Base-by-base conservation (phyloP, 1,139 yeast species). In the Diutina scorzettiae region DNA sequence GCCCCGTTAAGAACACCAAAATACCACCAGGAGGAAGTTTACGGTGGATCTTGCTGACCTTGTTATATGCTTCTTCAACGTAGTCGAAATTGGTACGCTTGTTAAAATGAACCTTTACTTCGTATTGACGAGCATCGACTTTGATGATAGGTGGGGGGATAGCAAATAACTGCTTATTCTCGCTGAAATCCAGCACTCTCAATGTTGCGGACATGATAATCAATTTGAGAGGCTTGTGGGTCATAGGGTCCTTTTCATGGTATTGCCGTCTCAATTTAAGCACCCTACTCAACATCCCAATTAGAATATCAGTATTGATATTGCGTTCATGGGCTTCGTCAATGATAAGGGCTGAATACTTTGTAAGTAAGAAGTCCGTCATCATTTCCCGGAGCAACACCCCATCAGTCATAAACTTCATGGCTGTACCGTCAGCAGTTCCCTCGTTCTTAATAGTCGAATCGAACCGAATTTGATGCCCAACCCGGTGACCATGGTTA, bases 361-460 rank as follows among this genome's bases (percentile, higher is more conserved):
- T 85, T 30, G 74, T 70, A 41, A 93, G 66, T 49, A 81, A 62
- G 49, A 91, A 81, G 53, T 93, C 98, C 0, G 76, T 66, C 80
- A 91, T 81, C 81, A 93, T 78, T 59, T 93, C 99, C 51, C 97
- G 71, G 29, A 93, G 63, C 43, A 93, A 63, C 36, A 93, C 96
- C 76, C 99, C 99, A 67, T 93, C 99, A 2, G 99, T 93, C 98
- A 93, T 91, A 54, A 91, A 89, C 58, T 93, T 93, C 58, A 93
- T 58, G 4, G 84, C 82, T 0, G 98, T 93, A 17, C 73, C 73
- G 43, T 61, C 49, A 41, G 53, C 60, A 11, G 55, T 50, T 8
- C 73, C 73, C 46, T 78, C 77, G 14, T 71, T 62, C 45, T 73
- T 74, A 4, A 81, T 73, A 2, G 77, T 76, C 3, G 91, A 72